Evolutionary conservation across 78 protist genomes (phyloP).

Genomic region (Dictyostelium capitatum): DNA sequence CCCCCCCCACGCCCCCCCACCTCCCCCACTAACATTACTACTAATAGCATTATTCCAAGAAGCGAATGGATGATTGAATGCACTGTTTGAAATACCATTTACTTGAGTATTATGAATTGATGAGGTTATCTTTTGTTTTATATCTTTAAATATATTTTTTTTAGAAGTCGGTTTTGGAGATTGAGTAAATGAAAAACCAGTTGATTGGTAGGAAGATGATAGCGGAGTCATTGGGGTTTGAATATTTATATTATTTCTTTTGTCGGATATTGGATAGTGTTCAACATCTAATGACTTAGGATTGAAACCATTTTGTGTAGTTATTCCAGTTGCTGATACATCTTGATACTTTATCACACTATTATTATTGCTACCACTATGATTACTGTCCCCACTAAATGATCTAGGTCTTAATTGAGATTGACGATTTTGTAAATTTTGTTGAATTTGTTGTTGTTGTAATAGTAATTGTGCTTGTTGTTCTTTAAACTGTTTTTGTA

Average conservation of each 20-base stretch:
- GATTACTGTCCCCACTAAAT: background rate
- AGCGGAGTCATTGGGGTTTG: background rate
- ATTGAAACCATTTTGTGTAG: constrained; percentile 5
- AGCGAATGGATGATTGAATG: background rate
- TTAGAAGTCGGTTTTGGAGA: background rate
- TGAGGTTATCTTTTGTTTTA: background rate
- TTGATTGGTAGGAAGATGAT: background rate
- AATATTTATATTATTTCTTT: background rate
- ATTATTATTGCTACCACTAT: background rate
- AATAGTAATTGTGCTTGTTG: background rate
- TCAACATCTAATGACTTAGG: background rate
- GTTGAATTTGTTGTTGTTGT: background rate
- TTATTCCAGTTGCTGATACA: background rate
- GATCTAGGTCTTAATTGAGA: too few species aligned
- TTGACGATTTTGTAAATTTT: too few species aligned
- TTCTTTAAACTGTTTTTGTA: background rate
- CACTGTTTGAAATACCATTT: background rate
- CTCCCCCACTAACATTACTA: background rate
- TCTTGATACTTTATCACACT: background rate
- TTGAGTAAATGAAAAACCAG: background rate
- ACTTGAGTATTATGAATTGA: background rate
- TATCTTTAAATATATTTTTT: background rate
- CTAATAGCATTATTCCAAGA: background rate
- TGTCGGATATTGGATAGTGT: background rate
- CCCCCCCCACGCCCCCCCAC: background rate